Base-by-base conservation (phyloP, 2,329 filamentous ascomycete genomes). In the Colletotrichum phormii region DNA sequence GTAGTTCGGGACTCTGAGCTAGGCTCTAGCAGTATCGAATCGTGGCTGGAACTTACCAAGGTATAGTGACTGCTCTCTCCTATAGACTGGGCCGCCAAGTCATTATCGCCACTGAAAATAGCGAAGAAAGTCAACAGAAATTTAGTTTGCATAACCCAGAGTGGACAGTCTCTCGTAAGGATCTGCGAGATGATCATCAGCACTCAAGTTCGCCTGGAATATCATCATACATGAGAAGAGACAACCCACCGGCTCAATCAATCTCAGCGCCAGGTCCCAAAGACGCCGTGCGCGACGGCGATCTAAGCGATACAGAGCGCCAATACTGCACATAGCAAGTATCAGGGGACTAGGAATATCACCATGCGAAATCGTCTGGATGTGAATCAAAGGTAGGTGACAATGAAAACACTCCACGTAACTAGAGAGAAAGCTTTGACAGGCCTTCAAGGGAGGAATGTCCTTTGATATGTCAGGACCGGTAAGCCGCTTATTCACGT, bases 221-320 rank as follows among this genome's bases (percentile, higher is more conserved):
- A 22, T 22, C 7, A 42, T 42, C 37, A 7, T 29, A 29, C 26
- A 29, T 5, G 7, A n/a, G 18, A 11, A 22, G 42, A 7, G 8
- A 18, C 3, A 22, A 49, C 42, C 18, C 15, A 49, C 42, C 18
- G 42, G 42, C 42, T 49, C 42, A 11, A 49, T 49, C 42, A 49
- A 18, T 7, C 42, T n/a, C 18, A 49, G 42, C 42, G 42, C 18
- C n/a, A 49, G 42, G n/a, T 42, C 22, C 1, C 35, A 69, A 0
- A 69, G 29, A 26, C 29, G 51, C 15, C 61, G 37, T 29, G 61
- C 53, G 11, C 29, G 53, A 2, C 61, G 53, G 15, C 53, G 59
- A 26, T 51, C 37, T 3, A 64, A 37, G 7, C 61, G 51, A 31
- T 65, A 64, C 11, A 69, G 18, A 5, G 37, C 67, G 8, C 67